Percentiles rank a stretch among this genome's conserved stretches.
These are phyloP conservation scores for Brassica carinata DNA, from an alignment of 345 rosid species.

Conservation along the genomic window DNA sequence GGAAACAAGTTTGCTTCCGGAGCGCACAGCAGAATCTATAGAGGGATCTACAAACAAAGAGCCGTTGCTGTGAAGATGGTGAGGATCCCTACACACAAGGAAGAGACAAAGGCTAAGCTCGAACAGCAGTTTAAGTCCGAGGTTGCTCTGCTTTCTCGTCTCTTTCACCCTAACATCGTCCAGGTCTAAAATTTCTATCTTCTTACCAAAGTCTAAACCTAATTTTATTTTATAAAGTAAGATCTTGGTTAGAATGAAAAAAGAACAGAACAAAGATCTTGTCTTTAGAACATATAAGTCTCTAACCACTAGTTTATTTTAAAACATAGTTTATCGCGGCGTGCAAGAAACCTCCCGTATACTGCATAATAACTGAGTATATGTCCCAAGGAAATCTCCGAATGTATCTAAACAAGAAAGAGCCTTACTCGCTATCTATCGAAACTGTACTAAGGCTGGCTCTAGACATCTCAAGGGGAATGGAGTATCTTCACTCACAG, in stretches of 20 bases:
- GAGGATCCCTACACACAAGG: constrained; percentile 79
- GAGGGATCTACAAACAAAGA: constrained; percentile 97
- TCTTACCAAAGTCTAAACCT: not conserved
- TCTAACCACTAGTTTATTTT: not conserved
- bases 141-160: constrained; percentile 95
- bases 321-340: constrained; percentile 88
- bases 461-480: constrained; percentile 96
- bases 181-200: constrained; percentile 50
- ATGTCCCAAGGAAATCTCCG: constrained; percentile 98
- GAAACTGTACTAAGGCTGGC: constrained; percentile 88
- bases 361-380: constrained; percentile 96
- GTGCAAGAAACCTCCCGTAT: constrained; percentile 94
- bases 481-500: constrained; percentile 99
- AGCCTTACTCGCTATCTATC: constrained; percentile 88
- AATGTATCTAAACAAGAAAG: constrained; percentile 99
- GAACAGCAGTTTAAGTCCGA: constrained; percentile 96
- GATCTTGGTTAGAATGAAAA: not conserved
- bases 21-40: constrained; percentile 85
- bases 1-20: constrained; percentile 99
- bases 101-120: constrained; percentile 77
- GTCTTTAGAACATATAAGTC: not conserved
- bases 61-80: constrained; percentile 99
- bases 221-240: not conserved
- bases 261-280: constrained; percentile 16
- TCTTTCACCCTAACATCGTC: constrained; percentile 84